Conservation (phyloP, 495 filamentous ascomycete genomes). For the Neurospora sublineolata region DNA sequence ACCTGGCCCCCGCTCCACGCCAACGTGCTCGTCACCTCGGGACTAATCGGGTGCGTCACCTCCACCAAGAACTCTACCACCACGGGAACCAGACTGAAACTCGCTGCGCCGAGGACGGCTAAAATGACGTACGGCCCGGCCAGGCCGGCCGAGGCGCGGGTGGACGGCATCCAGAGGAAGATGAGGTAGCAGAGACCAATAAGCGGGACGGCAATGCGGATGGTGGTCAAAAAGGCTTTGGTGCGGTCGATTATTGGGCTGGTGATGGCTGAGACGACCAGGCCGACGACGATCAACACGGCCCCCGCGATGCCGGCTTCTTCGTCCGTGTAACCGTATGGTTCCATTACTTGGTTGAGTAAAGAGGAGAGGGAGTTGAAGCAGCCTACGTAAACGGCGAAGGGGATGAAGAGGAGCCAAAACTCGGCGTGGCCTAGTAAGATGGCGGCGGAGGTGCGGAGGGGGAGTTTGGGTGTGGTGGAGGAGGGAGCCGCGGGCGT, state of each 20-base stretch:
- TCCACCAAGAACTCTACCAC: conserved; percentile 80
- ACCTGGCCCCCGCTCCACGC: conserved; percentile 77
- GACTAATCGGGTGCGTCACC: conserved; percentile 74
- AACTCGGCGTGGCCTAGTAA: conserved; percentile 48
- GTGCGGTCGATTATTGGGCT: conserved; percentile 76
- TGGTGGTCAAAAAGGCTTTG: conserved; percentile 63
- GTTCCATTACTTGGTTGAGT: conserved; percentile 78
- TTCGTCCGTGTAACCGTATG: conserved; percentile 68
- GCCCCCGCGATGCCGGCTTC: conserved; percentile 85
- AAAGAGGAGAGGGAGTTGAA: conserved; percentile 89
- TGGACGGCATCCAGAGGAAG: conserved; percentile 71
- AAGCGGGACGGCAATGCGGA: conserved; percentile 66
- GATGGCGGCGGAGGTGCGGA: conserved; percentile 41
- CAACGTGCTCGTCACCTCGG: conserved; percentile 71
- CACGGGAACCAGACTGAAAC: conserved; percentile 73
- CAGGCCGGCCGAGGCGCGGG: conserved; percentile 36
- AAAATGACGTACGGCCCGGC: conserved; percentile 62
- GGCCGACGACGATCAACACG: conserved; percentile 79
- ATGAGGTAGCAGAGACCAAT: conserved; percentile 60
- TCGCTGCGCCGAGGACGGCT: conserved; percentile 63
- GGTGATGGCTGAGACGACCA: conserved; percentile 61
- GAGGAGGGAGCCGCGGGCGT: conserved; percentile 49
- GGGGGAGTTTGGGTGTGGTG: conserved; percentile 34
- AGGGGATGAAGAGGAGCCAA: conserved; percentile 66
- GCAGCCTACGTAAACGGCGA: conserved; percentile 74